These are phyloP conservation scores for Saposhnikovia divaricata DNA, from an alignment of 129 eudicot species.

Conservation along the genomic window DNA sequence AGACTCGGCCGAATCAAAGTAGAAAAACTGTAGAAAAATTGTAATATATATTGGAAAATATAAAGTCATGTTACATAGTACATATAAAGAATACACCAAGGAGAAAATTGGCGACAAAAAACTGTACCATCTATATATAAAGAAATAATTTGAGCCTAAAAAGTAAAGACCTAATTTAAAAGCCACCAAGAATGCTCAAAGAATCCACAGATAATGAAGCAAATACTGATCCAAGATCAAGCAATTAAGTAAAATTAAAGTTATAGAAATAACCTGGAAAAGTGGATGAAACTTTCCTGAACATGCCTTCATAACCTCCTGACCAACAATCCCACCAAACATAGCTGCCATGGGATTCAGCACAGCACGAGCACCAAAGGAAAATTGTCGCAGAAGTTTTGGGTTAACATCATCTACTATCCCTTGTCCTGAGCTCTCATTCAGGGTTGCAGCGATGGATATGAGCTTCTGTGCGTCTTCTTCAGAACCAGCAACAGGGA, in stretches of 20 bases:
- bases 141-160: background rate
- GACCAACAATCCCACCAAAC: conserved; percentile 97
- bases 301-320: conserved; percentile 93
- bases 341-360: conserved; percentile 97
- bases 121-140: no score
- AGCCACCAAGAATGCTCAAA: background rate
- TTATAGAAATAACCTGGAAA: conserved; percentile 47
- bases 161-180: background rate
- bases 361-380: conserved; percentile 82
- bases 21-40: conserved; percentile 54
- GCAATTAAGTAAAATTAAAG: background rate
- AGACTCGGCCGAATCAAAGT: conserved; percentile 79
- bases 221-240: background rate
- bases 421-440: conserved; percentile 45
- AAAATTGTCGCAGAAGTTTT: conserved; percentile 61
- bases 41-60: background rate
- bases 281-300: conserved; percentile 97
- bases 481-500: conserved; percentile 74
- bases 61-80: background rate
- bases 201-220: background rate
- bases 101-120: background rate
- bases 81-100: background rate
- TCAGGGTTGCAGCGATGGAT: conserved; percentile 44
- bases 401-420: conserved; percentile 65
- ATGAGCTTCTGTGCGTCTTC: conserved; percentile 72